Conservation (phyloP, 305 asterid genomes). For the Plantago coronopus region DNA sequence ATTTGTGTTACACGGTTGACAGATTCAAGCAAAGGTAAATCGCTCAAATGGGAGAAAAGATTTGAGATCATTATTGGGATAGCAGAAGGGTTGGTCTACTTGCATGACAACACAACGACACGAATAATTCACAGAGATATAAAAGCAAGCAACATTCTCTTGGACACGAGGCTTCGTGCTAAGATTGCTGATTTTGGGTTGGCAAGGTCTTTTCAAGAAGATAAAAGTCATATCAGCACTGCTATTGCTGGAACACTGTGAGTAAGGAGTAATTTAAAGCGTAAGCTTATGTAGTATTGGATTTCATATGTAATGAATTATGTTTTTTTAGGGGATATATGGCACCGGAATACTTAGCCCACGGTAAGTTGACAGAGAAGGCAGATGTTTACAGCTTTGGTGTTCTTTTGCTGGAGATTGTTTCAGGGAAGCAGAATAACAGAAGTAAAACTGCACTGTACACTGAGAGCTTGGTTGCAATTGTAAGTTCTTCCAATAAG, state of each 20-base stretch:
- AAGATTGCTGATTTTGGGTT: slow-evolving; percentile 89
- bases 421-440: slow-evolving; percentile 66
- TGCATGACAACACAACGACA: slow-evolving; percentile 61
- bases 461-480: slow-evolving; percentile 52
- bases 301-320: slow-evolving; percentile 45
- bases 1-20: neutral
- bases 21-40: slow-evolving; percentile 28
- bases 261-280: too few relatives aligned
- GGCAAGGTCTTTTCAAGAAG: slow-evolving; percentile 80
- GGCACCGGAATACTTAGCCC: slow-evolving; percentile 93
- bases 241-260: slow-evolving; percentile 90
- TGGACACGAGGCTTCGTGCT: slow-evolving; percentile 58
- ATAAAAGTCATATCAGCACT: slow-evolving; percentile 80
- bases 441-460: slow-evolving; percentile 55
- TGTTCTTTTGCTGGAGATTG: slow-evolving; percentile 75
- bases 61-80: slow-evolving; percentile 63
- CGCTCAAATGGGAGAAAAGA: slow-evolving; percentile 74
- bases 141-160: slow-evolving; percentile 74
- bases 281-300: too few relatives aligned
- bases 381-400: slow-evolving; percentile 88
- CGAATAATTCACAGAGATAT: slow-evolving; percentile 82
- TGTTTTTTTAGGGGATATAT: slow-evolving; percentile 72
- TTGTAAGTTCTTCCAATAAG: slow-evolving; percentile 42
- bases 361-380: slow-evolving; percentile 76
- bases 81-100: slow-evolving; percentile 77